Evolutionary conservation across 2,329 filamentous ascomycete species (phyloP), one percentile per base, ranked within the genome.

Genomic region (Fusarium penzigii): DNA sequence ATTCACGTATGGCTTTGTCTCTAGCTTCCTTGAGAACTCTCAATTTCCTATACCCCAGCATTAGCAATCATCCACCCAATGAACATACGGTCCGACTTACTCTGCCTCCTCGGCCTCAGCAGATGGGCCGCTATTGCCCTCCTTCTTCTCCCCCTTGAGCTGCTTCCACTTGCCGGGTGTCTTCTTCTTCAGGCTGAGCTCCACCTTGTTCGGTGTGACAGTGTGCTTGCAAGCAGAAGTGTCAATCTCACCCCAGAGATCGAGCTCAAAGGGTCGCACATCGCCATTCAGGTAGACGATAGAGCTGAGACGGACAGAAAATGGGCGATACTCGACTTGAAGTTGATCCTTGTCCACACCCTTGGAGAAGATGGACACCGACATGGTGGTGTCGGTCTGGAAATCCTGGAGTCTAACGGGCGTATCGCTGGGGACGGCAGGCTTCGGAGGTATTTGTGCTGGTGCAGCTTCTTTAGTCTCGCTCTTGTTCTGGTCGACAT

Each of bases 151-250:
- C 1, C 54, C 46, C 50, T 58, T 61, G 7, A 73, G 48, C 29
- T 63, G 54, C 0, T 78, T 70, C 90, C 90, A 94, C 67, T 90
- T 92, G 7, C 86, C 87, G 0, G 81, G 70, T 1, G 70, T 77
- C 39, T 78, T 75, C 70, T 96, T 96, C 55, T 79, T 79, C 14
- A 96, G 79, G 11, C 76, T 80, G 38, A 96, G 75, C 69, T 96
- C 92, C 48, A 96, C 79, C 69, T 96, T 96, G 65, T 85, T 90
- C 2, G 87, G 79, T 40, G 88, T 87, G 48, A 95, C 81, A 1
- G 78, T 81, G 60, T 76, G 83, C 42, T 78, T 86, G 17, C 84
- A 90, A 32, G 78, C 71, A 2, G 77, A 64, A 0, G 83, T 71
- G 47, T 89, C 81, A 62, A 96, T 85, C 10, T 79, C 68, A 13